Base-by-base conservation (phyloP, 345 rosid species). In the Aethionema arabicum region DNA sequence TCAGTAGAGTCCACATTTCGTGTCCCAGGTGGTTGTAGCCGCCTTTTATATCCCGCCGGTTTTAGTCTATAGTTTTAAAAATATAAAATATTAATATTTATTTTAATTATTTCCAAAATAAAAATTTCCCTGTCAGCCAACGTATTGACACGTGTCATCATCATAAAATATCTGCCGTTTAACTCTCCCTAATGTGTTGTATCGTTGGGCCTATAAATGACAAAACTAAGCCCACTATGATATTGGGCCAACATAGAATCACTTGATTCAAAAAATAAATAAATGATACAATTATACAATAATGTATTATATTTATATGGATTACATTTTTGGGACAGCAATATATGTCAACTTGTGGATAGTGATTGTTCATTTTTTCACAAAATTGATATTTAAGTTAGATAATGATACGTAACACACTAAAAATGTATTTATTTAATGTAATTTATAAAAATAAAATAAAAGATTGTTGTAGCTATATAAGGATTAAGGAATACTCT, bases 1-100 rank as follows among this genome's bases (percentile, higher is more conserved):
- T 52, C 76, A 51, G 58, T 38, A 38, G 29, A 39, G 69, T 62
- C 77, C 85, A 82, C 82, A 69, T 82, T 31, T 68, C 50, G 52
- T 47, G 43, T 9, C 57, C 21, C 55, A 39, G 57, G 70, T 71
- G 70, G 75, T 71, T 3, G 75, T 56, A 56, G 75, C 75, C 75
- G 75, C 63, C 54, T 45, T 52, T 21, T n/a, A 4, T 27, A 52
- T 70, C 66, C 74, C 66, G 65, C 81, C 61, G 65, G 42, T 61
- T 53, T 55, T 46, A n/a, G 16, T 27, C n/a, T 14, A 8, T 12
- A 21, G 27, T n/a, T 8, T 47, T 27, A 10, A 6, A 47, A 47
- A 16, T 2, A 16, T 38, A 21, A 30, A 8, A 21, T 11, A 0
- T n/a, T 32, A 9, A 29, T n/a, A n/a, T 15, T 32, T 41, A 14